Evolutionary conservation across 2,329 filamentous ascomycete genomes (phyloP), one percentile per base, ranked within the genome.

Genomic region (Teratosphaeria destructans): DNA sequence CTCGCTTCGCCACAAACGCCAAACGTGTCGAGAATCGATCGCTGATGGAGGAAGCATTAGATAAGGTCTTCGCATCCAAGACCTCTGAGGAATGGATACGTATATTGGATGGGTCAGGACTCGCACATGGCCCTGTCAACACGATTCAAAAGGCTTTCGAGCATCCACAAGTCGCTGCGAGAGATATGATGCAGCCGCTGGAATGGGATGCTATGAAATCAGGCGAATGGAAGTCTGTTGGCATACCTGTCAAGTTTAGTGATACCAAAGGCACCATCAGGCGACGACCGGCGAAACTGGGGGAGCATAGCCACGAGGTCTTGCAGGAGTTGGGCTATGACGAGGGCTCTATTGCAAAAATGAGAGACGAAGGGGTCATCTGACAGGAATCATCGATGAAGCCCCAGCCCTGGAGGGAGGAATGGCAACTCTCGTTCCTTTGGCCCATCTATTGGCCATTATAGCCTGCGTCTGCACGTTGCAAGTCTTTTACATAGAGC

Each of bases 91-190:
- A 77, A 52, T 79, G 76, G 77, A 59, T 75, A 5, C 34, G 55
- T 1, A 64, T 70, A 0, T 74, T 80, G 56, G 74, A 77, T 23
- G 73, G 73, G 0, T 77, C 72, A 29, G 76, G 76, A 1, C 68
- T 81, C 63, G 75, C 78, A 0, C 77, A 79, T 57, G 77, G 73
- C 0, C 73, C 77, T 1, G 76, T 79, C 43, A 80, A 80, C 61
- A 76, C 67, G 2, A 73, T 80, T 49, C 70, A 79, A 60, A 66
- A 68, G 32, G 76, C 74, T 0, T 79, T 79, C 61, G 63, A 69
- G 5, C 77, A 79, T 62, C 43, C 43, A 5, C 77, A 80, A 62
- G 73, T 73, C 0, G 49, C 63, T 19, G 77, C 76, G 0, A 68
- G 76, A 29, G 64, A 72, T 23, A 66, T 69, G 65, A 60, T 69